Base-by-base conservation (phyloP, 495 filamentous ascomycete genomes). In the Astrothelium subdiscretum region DNA sequence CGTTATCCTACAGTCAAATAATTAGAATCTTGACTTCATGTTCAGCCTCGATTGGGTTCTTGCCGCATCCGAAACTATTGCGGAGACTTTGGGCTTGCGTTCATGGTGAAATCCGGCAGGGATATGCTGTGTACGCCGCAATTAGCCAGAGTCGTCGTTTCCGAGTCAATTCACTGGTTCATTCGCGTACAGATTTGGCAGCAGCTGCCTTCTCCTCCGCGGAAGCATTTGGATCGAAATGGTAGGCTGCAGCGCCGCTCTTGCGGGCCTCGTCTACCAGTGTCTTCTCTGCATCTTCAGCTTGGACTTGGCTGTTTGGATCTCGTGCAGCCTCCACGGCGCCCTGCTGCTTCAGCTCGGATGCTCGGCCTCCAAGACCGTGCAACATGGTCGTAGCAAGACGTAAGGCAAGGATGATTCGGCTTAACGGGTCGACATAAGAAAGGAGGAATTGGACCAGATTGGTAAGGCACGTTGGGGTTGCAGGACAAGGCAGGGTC, bases 141-240 rank as follows among this genome's bases (percentile, higher is more conserved):
- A 52, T 66, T 60, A 65, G 58, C 58, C 29, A 57, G 13, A 18
- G 2, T n/a, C 12, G 18, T 22, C 13, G 8, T 38, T 11, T 24
- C 29, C 10, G 5, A 29, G 20, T 54, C 48, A 54, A 54, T 11
- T 26, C 10, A 27, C 10, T 32, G 8, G n/a, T 32, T 13, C n/a
- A 58, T 31, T 31, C 43, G 82, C 87, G 61, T 82, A 97, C 94
- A 65, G 86, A 82, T 80, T 80, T 79, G 3, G 87, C 86, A 64
- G 88, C 86, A 27, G 87, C 87, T 57, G 82, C 85, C 77, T 97
- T 97, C 69, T 92, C 81, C 73, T 90, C 89, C 0, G 89, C 81
- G 22, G 81, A 85, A 29, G 92, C 91, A 78, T 96, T 71, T 2
- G 94, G 90, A 71, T 97, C 80, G 75, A 97, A 97, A 68, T 87